A percentile compares a stretch with the other conserved stretches of the same genome.
These are phyloP conservation scores for Berberis vulgaris DNA, from an alignment of 164 flowering plant genomes.

Conservation along the genomic window DNA sequence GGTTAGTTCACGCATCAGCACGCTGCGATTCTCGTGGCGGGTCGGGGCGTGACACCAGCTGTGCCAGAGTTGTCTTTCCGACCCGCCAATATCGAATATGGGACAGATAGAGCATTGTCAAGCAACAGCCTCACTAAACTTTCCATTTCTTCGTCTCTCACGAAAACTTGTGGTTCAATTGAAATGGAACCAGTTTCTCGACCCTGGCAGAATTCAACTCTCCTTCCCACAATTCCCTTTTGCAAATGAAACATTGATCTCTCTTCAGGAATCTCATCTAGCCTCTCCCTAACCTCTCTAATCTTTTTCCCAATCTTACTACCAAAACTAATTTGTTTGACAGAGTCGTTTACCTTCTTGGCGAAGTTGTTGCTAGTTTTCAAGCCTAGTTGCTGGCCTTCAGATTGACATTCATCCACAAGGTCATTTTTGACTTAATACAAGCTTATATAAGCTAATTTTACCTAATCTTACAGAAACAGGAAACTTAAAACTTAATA, in stretches of 20 bases:
- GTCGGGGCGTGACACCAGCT: too few species aligned
- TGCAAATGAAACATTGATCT: background rate
- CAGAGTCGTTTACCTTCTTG: background rate
- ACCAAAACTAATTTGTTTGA: background rate
- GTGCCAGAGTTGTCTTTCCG: slow-evolving; percentile 4
- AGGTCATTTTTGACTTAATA: background rate
- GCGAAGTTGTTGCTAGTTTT: too few species aligned
- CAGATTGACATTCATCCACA: background rate
- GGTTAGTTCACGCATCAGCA: too few species aligned
- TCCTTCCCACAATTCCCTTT: background rate
- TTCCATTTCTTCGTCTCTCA: background rate
- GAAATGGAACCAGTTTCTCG: background rate
- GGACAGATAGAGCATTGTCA: background rate
- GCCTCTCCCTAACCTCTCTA: background rate
- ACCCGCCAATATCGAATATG: slow-evolving; percentile 1
- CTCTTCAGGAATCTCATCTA: slow-evolving; percentile 1
- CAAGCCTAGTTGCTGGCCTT: background rate
- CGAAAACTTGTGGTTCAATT: background rate
- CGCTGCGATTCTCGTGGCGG: too few species aligned
- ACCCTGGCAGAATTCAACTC: background rate
- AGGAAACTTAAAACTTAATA: too few species aligned
- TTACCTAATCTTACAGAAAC: too few species aligned
- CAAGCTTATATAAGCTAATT: too few species aligned
- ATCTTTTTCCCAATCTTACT: background rate
- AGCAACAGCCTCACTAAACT: background rate